Percentiles rank a stretch among this genome's conserved stretches.
These are phyloP conservation scores for Ulota crispa DNA, from an alignment of 225 moss, liverwort and hornwort species.

Conservation along the genomic window DNA sequence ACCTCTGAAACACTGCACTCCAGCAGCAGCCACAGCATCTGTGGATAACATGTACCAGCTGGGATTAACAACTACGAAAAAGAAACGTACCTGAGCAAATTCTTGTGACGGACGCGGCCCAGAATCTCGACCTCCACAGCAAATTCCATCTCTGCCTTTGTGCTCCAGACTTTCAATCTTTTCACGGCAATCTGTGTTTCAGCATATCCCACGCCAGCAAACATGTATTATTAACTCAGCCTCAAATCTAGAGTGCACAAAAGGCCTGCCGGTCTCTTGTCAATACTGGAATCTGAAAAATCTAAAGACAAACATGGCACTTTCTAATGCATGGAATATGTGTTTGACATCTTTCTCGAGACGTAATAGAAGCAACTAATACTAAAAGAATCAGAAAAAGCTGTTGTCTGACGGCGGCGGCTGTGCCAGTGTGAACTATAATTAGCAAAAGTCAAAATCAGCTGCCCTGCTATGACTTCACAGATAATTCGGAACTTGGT, in stretches of 20 bases:
- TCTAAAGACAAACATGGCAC: not conserved
- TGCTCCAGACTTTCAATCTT: slow-evolving; percentile 97
- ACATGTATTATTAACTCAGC: not conserved
- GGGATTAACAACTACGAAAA: not conserved
- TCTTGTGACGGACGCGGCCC: slow-evolving; percentile 90
- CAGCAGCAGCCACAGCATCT: not conserved
- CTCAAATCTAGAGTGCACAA: not conserved
- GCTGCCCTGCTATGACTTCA: not conserved
- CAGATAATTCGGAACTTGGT: not conserved
- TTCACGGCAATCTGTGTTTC: slow-evolving; percentile 90
- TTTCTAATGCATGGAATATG: not conserved
- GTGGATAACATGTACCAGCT: not conserved
- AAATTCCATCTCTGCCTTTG: slow-evolving; percentile 98
- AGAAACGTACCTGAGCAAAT: slow-evolving; percentile 44
- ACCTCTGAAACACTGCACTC: not conserved
- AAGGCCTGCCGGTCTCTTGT: not conserved
- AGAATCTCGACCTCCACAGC: slow-evolving; percentile 97
- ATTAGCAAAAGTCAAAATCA: not conserved
- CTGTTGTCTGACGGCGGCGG: not conserved
- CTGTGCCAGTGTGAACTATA: not conserved
- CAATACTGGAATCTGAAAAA: not conserved
- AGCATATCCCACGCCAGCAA: slow-evolving; percentile 15
- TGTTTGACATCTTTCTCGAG: not conserved
- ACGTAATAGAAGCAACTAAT: not conserved
- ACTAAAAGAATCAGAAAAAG: not conserved